phyloP scores from a whole-genome alignment of 768 basidiomycete genomes.

The Gelatoporia subvermispora region DNA sequence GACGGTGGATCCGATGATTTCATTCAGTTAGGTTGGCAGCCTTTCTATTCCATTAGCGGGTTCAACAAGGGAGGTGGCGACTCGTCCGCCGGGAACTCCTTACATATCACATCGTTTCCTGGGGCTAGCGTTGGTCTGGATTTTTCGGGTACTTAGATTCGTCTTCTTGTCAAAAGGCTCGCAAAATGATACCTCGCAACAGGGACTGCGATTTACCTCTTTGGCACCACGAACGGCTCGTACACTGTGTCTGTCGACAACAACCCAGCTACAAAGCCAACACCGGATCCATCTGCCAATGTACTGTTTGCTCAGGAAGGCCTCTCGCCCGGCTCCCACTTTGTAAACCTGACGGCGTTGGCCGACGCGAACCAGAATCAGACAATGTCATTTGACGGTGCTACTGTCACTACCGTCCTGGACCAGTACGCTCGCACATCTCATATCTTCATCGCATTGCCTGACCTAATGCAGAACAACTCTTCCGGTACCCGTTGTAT shows the following conservation, averaged over 20 bases:
- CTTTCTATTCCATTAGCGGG: conserved; percentile 11
- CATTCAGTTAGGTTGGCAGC: conserved; percentile 16
- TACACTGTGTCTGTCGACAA: conserved; percentile 53
- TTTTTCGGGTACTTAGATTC: conserved; percentile 19
- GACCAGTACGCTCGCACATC: conserved; percentile 3
- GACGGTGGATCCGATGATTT: conserved; percentile 11
- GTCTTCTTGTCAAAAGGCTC: not conserved
- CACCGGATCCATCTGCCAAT: conserved; percentile 11
- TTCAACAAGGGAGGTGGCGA: conserved; percentile 6
- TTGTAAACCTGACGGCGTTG: conserved; percentile 45
- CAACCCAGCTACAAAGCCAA: not conserved
- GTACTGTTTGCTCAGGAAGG: conserved; percentile 47
- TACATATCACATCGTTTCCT: conserved; percentile 16
- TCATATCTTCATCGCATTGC: not conserved
- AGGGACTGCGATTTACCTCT: conserved; percentile 65
- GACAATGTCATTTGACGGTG: conserved; percentile 51
- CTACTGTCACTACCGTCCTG: conserved; percentile 37
- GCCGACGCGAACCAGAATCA: conserved; percentile 12
- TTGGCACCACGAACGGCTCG: conserved; percentile 39
- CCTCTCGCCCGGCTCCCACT: conserved; percentile 46
- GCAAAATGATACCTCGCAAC: not conserved
- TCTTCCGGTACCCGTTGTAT: conserved; percentile 19
- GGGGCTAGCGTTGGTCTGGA: conserved; percentile 22
- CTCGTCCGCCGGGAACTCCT: conserved; percentile 6
- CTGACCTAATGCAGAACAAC: not conserved